Conservation (phyloP, 192 early-diverging fungal species). For the Neocallimastix lanati region DNA sequence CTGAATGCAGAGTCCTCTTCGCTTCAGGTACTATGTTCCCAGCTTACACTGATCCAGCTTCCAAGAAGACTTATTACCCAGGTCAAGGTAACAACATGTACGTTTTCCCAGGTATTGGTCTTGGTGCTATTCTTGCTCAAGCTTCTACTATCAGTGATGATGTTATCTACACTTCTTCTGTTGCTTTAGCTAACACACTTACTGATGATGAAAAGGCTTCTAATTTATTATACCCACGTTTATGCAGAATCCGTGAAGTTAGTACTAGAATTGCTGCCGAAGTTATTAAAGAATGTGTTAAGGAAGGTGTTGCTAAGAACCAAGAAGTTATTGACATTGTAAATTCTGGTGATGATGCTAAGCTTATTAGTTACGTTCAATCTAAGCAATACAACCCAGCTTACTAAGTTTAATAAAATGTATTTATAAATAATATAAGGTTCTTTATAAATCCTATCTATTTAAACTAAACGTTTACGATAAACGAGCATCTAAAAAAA, state of each 20-base stretch:
- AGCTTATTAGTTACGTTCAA: neutral
- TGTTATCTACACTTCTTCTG: constrained; percentile 67
- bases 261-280: constrained; percentile 63
- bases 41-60: constrained; percentile 41
- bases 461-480: too few relatives aligned
- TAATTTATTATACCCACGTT: constrained; percentile 64
- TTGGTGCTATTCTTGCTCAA: constrained; percentile 62
- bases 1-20: constrained; percentile 79
- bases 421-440: neutral
- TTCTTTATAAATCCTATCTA: too few relatives aligned
- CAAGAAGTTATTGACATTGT: neutral
- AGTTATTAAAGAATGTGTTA: constrained; percentile 32
- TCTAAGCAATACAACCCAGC: neutral
- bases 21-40: constrained; percentile 92
- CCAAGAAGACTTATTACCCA: constrained; percentile 20
- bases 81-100: constrained; percentile 6
- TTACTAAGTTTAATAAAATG: neutral
- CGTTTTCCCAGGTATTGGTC: constrained; percentile 65
- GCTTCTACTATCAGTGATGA: constrained; percentile 49
- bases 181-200: constrained; percentile 56
- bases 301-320: constrained; percentile 9
- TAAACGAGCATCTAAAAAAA: too few relatives aligned
- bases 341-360: neutral
- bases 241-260: constrained; percentile 71
- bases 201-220: constrained; percentile 43